Conservation (phyloP, 2,329 filamentous ascomycete species). For the Fusarium gaditjirri region DNA sequence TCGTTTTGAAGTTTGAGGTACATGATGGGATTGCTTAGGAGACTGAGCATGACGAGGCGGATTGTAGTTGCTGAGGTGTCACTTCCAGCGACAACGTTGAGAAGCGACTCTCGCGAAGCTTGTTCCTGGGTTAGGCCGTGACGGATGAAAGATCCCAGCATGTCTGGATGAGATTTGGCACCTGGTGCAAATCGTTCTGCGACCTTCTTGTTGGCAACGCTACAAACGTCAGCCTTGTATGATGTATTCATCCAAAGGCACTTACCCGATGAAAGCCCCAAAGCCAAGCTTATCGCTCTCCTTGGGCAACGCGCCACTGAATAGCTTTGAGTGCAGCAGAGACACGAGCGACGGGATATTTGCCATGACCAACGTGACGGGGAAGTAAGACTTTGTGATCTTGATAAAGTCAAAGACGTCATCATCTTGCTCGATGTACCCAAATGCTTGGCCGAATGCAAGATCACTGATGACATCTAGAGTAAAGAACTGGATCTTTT, state of each 20-base stretch:
- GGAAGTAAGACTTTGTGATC: constrained; percentile 11
- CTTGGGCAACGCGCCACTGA: constrained; percentile 49
- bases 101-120: constrained; percentile 47
- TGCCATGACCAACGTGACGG: neutral
- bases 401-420: constrained; percentile 57
- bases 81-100: constrained; percentile 51
- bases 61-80: constrained; percentile 53
- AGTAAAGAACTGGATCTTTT: constrained; percentile 61
- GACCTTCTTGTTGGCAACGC: constrained; percentile 17
- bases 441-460: constrained; percentile 61
- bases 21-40: constrained; percentile 60
- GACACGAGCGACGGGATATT: constrained; percentile 3
- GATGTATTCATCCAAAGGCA: neutral
- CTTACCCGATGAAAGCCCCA: constrained; percentile 17
- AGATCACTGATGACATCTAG: constrained; percentile 64
- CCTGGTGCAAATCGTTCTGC: neutral
- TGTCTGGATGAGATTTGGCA: constrained; percentile 42
- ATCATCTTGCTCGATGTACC: constrained; percentile 57
- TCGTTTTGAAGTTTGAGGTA: constrained; percentile 61
- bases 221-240: neutral
- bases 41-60: constrained; percentile 61
- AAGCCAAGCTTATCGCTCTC: constrained; percentile 46
- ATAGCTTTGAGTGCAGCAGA: neutral
- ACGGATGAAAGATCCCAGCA: constrained; percentile 55
- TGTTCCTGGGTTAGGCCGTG: constrained; percentile 51